Evolutionary conservation across 1,284 basidiomycete genomes (phyloP).

Genomic region (Apiotrichum laibachii): DNA sequence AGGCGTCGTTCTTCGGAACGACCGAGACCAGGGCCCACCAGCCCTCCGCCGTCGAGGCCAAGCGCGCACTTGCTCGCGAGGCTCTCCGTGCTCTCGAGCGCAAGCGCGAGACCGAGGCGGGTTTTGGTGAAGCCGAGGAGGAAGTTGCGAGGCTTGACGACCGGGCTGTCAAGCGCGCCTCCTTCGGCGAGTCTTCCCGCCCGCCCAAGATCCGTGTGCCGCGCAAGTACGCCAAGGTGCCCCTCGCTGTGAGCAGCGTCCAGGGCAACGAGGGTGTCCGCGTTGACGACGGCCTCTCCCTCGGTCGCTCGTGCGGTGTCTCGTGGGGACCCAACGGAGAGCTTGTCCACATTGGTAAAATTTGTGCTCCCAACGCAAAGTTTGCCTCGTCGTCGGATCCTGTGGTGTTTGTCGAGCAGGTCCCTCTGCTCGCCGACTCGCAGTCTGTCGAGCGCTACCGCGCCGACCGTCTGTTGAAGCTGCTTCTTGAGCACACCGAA

Average conservation of each 20-base stretch:
- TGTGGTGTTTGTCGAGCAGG: slow-evolving; percentile 32
- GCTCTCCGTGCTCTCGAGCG: slow-evolving; percentile 17
- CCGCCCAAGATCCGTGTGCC: slow-evolving; percentile 59
- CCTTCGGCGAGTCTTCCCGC: slow-evolving; percentile 69
- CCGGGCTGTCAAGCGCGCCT: slow-evolving; percentile 66
- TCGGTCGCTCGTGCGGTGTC: slow-evolving; percentile 85
- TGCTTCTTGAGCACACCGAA: slow-evolving; percentile 73
- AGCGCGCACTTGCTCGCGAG: slow-evolving; percentile 7
- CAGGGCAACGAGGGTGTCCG: slow-evolving; percentile 63
- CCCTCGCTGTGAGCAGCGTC: slow-evolving; percentile 33
- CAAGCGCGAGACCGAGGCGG: slow-evolving; percentile 17
- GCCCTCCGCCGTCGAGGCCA: slow-evolving; percentile 4
- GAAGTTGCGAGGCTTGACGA: slow-evolving; percentile 64
- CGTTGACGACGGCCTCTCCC: slow-evolving; percentile 75
- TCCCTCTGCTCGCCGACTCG: slow-evolving; percentile 30
- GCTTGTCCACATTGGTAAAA: slow-evolving; percentile 69
- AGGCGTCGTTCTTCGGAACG: slow-evolving; percentile 72
- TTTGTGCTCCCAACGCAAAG: slow-evolving; percentile 58
- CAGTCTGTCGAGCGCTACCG: slow-evolving; percentile 53
- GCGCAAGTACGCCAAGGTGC: slow-evolving; percentile 43
- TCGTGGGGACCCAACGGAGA: slow-evolving; percentile 83
- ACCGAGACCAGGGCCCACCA: slow-evolving; percentile 22
- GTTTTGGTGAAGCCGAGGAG: slow-evolving; percentile 66
- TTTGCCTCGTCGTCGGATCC: slow-evolving; percentile 30
- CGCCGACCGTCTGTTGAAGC: slow-evolving; percentile 68